These are phyloP conservation scores for Epithemia pelagica DNA, from an alignment of 108 stramenopile genomes.

Conservation along the genomic window DNA sequence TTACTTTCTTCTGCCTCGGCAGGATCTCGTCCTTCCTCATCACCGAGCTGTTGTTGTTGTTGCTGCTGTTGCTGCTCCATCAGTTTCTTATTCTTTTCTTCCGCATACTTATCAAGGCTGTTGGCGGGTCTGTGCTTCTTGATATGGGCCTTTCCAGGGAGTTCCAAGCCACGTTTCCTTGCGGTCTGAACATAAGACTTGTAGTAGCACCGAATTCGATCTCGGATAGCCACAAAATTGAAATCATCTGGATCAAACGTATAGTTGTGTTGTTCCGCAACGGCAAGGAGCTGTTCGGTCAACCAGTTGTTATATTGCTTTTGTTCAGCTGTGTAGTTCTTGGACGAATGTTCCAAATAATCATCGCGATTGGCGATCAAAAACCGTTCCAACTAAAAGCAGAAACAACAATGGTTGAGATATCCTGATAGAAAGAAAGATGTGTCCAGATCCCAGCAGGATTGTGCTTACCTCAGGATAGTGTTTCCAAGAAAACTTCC, in stretches of 20 bases:
- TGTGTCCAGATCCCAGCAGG: neutral
- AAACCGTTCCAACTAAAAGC: constrained; percentile 70
- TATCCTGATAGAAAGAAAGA: neutral
- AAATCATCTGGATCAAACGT: constrained; percentile 73
- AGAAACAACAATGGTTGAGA: neutral
- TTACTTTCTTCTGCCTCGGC: too few relatives aligned
- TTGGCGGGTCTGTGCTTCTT: neutral
- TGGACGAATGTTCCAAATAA: constrained; percentile 72
- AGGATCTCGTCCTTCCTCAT: too few relatives aligned
- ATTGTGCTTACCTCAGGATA: constrained; percentile 71
- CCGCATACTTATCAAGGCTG: neutral
- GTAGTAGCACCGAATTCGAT: constrained; percentile 86
- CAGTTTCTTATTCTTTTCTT: neutral
- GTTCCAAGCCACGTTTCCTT: constrained; percentile 63
- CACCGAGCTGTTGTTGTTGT: too few relatives aligned
- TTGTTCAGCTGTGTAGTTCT: constrained; percentile 84
- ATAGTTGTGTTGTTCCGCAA: constrained; percentile 58
- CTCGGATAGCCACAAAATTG: constrained; percentile 79
- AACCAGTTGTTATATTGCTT: constrained; percentile 87
- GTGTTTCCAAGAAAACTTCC: constrained; percentile 86
- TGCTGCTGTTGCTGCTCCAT: neutral
- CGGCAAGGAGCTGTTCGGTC: constrained; percentile 64
- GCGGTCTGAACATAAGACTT: constrained; percentile 80
- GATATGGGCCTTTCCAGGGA: constrained; percentile 15
- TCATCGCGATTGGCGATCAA: constrained; percentile 82